Base-by-base conservation (phyloP, 441 rosid species). In the Brassica balearica region DNA sequence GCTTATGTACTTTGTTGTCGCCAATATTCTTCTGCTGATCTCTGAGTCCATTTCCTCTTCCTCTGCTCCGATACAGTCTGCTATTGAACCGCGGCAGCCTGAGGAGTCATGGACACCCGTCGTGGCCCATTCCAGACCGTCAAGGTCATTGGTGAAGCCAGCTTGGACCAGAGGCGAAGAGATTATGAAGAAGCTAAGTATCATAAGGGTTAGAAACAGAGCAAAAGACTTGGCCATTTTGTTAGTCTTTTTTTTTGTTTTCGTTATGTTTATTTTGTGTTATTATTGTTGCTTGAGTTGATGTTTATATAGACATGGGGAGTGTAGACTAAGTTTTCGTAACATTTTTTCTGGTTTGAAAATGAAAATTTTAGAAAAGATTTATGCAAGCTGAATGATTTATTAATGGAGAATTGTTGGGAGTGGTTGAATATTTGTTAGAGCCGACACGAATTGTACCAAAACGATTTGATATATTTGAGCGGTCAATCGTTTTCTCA, bases 1-100 rank as follows among this genome's bases (percentile, higher is more conserved):
- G 83, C 93, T 88, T 75, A 88, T 88, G 86, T 86, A 88, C 41
- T 84, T 67, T 3, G 89, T 48, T 2, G 93, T 88, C 3, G 89
- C 89, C 71, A 89, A 65, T 63, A 86, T 74, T 15, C 93, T 84
- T 75, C 92, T 83, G 58, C 14, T 88, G 77, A 85, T 86, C 78
- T 90, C 94, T 0, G 87, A 77, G 27, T 88, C 89, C 77, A 86
- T 81, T 73, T 87, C 84, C n/a, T 73, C 84, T 64, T 77, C 92
- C 14, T 78, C 87, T 7, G 64, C 62, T 0, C 68, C 83, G 71
- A 85, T 72, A 85, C 96, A 91, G n/a, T 89, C 92, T 0, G 86
- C 91, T 46, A 88, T 74, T 12, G 90, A 84, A 58, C 94, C 97
- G 6, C 68, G 82, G 77, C 94, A 88, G 38, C 55, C 22, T 38